phyloP scores from a whole-genome alignment of 352 stramenopile species.

The Globisporangium orthogonon region DNA sequence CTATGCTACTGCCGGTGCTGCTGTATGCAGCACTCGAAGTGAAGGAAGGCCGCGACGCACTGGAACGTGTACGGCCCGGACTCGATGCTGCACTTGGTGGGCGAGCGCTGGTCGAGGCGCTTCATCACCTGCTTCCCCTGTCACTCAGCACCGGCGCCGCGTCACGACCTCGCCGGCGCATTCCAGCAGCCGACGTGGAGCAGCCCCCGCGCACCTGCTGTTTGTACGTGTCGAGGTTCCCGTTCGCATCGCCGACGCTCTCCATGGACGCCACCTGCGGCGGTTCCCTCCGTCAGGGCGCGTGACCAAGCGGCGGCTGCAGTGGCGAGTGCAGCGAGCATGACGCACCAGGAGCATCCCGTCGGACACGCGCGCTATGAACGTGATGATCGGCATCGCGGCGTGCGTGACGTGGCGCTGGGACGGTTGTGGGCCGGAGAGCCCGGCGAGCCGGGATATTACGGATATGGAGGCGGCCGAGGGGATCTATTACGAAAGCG shows the following conservation, averaged over 20 bases:
- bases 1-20: too few relatives aligned
- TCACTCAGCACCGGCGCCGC: too few relatives aligned
- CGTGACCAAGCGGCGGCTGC: too few relatives aligned
- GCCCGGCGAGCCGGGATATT: too few relatives aligned
- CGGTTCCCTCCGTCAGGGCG: too few relatives aligned
- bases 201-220: conserved; percentile 41
- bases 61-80: conserved; percentile 90
- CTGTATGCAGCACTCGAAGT: too few relatives aligned
- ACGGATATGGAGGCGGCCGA: too few relatives aligned
- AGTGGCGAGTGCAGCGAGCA: too few relatives aligned
- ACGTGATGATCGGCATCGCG: conserved; percentile 92
- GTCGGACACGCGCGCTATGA: conserved; percentile 91
- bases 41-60: conserved; percentile 36
- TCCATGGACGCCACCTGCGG: conserved; percentile 91
- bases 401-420: too few relatives aligned
- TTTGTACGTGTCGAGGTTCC: conserved; percentile 87
- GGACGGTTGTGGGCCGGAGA: too few relatives aligned
- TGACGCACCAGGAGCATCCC: conserved; percentile 86
- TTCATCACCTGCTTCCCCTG: conserved; percentile 94
- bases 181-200: neutral
- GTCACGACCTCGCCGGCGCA: too few relatives aligned
- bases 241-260: conserved; percentile 71
- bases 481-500: too few relatives aligned
- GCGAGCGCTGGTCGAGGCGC: conserved; percentile 85
- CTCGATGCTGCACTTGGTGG: conserved; percentile 93